A percentile compares a stretch with the other conserved stretches of the same genome.
phyloP scores from a whole-genome alignment of 192 early-diverging fungal species.

The Coemansia sp. region DNA sequence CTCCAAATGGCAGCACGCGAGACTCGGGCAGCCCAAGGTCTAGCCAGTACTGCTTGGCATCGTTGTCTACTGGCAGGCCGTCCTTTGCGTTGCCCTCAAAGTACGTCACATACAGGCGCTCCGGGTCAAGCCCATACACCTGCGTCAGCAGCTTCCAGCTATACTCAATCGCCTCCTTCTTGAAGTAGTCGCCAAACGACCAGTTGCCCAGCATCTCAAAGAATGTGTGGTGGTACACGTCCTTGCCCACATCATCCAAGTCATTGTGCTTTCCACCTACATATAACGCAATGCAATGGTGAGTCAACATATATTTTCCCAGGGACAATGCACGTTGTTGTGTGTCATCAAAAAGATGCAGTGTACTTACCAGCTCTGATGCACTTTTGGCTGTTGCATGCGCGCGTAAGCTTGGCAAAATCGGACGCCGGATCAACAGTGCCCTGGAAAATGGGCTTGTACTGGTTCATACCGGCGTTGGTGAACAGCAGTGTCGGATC shows the following conservation, averaged over 20 bases:
- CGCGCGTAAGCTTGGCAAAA: constrained; percentile 85
- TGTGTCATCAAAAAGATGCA: constrained; percentile 8
- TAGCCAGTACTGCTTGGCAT: constrained; percentile 90
- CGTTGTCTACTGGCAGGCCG: constrained; percentile 80
- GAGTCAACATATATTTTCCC: constrained; percentile 1
- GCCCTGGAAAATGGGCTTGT: constrained; percentile 96
- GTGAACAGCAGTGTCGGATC: constrained; percentile 96
- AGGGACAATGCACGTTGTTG: background rate
- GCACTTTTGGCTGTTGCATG: constrained; percentile 98
- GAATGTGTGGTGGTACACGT: constrained; percentile 99
- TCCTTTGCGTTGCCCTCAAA: constrained; percentile 87
- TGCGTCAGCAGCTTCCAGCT: constrained; percentile 92
- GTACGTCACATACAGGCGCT: constrained; percentile 94
- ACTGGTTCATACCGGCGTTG: constrained; percentile 98
- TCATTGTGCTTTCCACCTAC: constrained; percentile 97
- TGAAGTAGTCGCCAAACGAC: constrained; percentile 99
- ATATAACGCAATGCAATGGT: constrained; percentile 10
- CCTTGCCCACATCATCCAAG: constrained; percentile 97
- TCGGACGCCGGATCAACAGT: constrained; percentile 92
- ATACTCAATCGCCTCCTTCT: constrained; percentile 88
- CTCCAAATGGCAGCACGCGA: constrained; percentile 82
- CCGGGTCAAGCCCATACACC: constrained; percentile 76
- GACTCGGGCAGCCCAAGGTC: constrained; percentile 81
- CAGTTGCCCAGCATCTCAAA: constrained; percentile 99
- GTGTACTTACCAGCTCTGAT: constrained; percentile 85